Evolutionary conservation across 2,329 filamentous ascomycete genomes (phyloP).

Genomic region (Elsinoe perseae): DNA sequence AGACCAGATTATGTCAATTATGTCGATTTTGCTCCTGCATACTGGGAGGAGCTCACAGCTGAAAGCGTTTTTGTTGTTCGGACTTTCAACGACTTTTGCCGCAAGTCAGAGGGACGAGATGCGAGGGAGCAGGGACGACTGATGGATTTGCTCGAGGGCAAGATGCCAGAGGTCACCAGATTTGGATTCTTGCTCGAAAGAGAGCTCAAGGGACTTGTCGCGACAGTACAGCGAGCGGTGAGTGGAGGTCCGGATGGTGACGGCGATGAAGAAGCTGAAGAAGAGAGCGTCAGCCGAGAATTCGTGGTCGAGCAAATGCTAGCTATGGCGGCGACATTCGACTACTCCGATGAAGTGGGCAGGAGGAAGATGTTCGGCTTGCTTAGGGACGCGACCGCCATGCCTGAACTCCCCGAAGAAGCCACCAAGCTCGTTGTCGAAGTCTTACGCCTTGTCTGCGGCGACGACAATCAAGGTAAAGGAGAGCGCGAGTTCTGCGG

Average conservation of each 20-base stretch:
- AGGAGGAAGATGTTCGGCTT: conserved; percentile 92
- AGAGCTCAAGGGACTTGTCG: conserved; percentile 63
- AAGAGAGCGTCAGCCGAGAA: conserved; percentile 81
- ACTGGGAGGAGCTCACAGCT: conserved; percentile 73
- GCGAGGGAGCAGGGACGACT: conserved; percentile 55
- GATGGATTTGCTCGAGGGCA: conserved; percentile 75
- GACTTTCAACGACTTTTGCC: conserved; percentile 91
- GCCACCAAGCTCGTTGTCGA: conserved; percentile 82
- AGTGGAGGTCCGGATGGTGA: conserved; percentile 40
- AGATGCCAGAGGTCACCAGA: conserved; percentile 88
- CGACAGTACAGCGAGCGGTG: conserved; percentile 51
- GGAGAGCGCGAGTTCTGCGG: conserved; percentile 78
- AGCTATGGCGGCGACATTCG: conserved; percentile 81
- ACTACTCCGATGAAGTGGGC: conserved; percentile 96
- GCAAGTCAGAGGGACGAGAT: conserved; percentile 49
- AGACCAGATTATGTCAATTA: conserved; percentile 73
- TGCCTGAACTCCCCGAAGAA: conserved; percentile 83
- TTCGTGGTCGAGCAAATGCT: conserved; percentile 94
- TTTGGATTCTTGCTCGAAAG: conserved; percentile 80
- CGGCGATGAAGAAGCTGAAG: conserved; percentile 59
- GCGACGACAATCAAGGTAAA: conserved; percentile 58
- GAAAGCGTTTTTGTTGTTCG: conserved; percentile 85
- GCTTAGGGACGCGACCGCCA: conserved; percentile 74
- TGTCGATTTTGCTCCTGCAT: conserved; percentile 62
- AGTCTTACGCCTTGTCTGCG: conserved; percentile 74